Evolutionary conservation across 1,284 basidiomycete genomes (phyloP), one percentile per base, ranked within the genome.

Genomic region (Farysia itapuensis): DNA sequence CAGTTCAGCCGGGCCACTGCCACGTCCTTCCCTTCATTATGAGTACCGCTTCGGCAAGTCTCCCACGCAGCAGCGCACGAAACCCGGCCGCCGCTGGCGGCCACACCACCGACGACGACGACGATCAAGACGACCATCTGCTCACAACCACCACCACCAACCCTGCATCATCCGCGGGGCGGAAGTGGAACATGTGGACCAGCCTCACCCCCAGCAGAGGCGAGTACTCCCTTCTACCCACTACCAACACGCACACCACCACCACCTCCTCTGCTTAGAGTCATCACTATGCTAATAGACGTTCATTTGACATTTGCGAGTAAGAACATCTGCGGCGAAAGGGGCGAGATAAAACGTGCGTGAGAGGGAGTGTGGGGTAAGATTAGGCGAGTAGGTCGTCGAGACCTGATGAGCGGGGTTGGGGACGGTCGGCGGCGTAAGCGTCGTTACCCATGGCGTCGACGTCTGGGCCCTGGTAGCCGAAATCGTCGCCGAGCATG

Each of bases 401-500:
- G 12, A 46, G 26, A 5, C 26, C 15, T 14, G 44, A 16, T 7
- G 25, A 15, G 5, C 16, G 28, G 4, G 50, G 50, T 19, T 20
- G 11, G 16, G 50, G 50, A 8, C 35, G 23, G 16, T 53, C 50
- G 11, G 37, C 30, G 6, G 46, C 18, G 40, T 53, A 53, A 2
- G 19, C 40, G n/a, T 23, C 24, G 12, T 9, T 18, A 5, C 13
- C 40, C 16, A 21, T 37, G 19, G 24, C 25, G 13, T 15, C 45
- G n/a, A n/a, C n/a, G n/a, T n/a, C n/a, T n/a, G n/a, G n/a, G n/a
- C n/a, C n/a, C n/a, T n/a, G n/a, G n/a, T n/a, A n/a, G 18, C 41
- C 42, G 29, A 48, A 53, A 19, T 53, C 49, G 26, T 49, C 45
- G 16, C 33, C 56, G 12, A 59, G 44, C 56, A 59, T 59, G 1